phyloP scores from a whole-genome alignment of 2,329 filamentous ascomycete species.

The Beauveria caledonica region DNA sequence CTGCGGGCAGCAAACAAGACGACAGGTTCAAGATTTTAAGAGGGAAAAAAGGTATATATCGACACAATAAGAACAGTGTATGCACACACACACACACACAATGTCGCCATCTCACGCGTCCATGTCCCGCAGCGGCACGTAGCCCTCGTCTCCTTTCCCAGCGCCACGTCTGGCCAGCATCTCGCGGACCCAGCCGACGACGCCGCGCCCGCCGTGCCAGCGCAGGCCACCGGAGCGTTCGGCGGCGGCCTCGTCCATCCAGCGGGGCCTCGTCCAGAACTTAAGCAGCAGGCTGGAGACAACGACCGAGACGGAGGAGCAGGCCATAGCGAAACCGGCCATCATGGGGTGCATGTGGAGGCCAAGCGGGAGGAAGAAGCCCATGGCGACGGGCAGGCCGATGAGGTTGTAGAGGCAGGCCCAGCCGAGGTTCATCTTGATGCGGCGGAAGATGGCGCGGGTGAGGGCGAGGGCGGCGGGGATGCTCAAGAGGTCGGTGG shows the following conservation, averaged over 20 bases:
- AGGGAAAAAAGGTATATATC: neutral
- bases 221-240: slow-evolving; percentile 44
- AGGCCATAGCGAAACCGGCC: slow-evolving; percentile 89
- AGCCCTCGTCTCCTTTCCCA: slow-evolving; percentile 43
- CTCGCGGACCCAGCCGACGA: slow-evolving; percentile 36
- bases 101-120: slow-evolving; percentile 24
- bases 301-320: slow-evolving; percentile 84
- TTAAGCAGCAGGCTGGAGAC: slow-evolving; percentile 75
- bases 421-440: slow-evolving; percentile 90
- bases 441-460: slow-evolving; percentile 78
- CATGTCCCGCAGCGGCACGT: slow-evolving; percentile 49
- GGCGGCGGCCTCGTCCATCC: slow-evolving; percentile 69
- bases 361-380: slow-evolving; percentile 84
- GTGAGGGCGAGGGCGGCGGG: slow-evolving; percentile 77
- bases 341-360: slow-evolving; percentile 87
- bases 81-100: neutral
- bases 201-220: slow-evolving; percentile 34
- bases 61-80: neutral
- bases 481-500: slow-evolving; percentile 87
- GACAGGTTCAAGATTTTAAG: neutral
- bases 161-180: slow-evolving; percentile 22
- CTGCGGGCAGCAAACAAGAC: neutral
- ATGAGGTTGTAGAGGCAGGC: slow-evolving; percentile 88
- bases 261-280: slow-evolving; percentile 74
- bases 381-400: slow-evolving; percentile 94